Conservation (phyloP, 1,284 basidiomycete species). For the Neolentinus lepideus region DNA sequence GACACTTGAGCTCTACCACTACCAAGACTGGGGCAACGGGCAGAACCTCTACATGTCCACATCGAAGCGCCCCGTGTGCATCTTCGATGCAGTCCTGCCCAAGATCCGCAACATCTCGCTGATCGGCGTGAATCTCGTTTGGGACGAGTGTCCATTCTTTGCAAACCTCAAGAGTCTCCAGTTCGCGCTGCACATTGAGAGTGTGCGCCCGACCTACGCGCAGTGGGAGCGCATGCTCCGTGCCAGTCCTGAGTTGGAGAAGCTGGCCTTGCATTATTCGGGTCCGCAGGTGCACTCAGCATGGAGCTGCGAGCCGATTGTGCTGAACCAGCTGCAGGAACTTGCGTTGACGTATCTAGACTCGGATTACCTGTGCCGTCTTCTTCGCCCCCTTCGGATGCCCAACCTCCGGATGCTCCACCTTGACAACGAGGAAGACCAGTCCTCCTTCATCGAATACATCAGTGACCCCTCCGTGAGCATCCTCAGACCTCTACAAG, state of each 20-base stretch:
- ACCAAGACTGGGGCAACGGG: slow-evolving; percentile 44
- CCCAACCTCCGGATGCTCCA: slow-evolving; percentile 36
- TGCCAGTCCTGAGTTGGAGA: slow-evolving; percentile 36
- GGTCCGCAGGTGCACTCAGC: slow-evolving; percentile 32
- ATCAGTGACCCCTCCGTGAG: slow-evolving; percentile 22
- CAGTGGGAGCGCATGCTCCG: slow-evolving; percentile 46
- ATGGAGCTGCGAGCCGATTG: slow-evolving; percentile 27
- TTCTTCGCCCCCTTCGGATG: slow-evolving; percentile 36
- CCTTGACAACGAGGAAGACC: slow-evolving; percentile 39
- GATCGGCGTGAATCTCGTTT: slow-evolving; percentile 58
- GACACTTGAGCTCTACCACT: slow-evolving; percentile 56
- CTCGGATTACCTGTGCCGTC: slow-evolving; percentile 37
- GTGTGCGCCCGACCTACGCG: slow-evolving; percentile 44
- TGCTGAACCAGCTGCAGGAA: slow-evolving; percentile 32
- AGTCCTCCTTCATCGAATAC: slow-evolving; percentile 26
- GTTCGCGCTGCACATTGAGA: slow-evolving; percentile 51
- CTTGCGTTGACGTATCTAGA: slow-evolving; percentile 47
- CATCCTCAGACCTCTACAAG: slow-evolving; percentile 29
- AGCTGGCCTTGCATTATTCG: slow-evolving; percentile 48
- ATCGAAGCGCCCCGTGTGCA: slow-evolving; percentile 45
- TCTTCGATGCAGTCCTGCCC: slow-evolving; percentile 44
- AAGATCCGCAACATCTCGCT: slow-evolving; percentile 44
- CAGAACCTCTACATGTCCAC: slow-evolving; percentile 45
- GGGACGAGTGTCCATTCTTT: slow-evolving; percentile 46
- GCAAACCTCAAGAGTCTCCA: slow-evolving; percentile 40